Evolutionary conservation across 1,284 basidiomycete species (phyloP).

Genomic region (Marasmius tenuissimus): DNA sequence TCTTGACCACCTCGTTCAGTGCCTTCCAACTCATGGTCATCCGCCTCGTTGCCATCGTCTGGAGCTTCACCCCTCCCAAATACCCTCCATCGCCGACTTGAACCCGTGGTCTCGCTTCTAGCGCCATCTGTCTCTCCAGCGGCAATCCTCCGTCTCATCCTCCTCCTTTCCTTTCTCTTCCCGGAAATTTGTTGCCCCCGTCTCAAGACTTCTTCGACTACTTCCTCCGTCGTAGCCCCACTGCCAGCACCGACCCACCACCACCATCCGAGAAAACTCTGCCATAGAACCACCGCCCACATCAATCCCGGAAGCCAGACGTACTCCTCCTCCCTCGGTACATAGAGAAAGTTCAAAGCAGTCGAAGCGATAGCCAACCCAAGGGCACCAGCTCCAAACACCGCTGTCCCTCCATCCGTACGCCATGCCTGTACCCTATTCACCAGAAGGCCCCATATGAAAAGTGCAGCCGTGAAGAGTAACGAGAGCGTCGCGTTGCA

Average conservation of each 20-base stretch:
- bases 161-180: conserved; percentile 40
- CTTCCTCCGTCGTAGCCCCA: conserved; percentile 55
- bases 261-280: conserved; percentile 92
- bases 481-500: conserved; percentile 95
- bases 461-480: conserved; percentile 86
- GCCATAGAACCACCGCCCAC: conserved; percentile 90
- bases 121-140: conserved; percentile 29
- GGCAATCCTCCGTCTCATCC: conserved; percentile 30
- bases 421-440: conserved; percentile 94
- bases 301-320: conserved; percentile 85
- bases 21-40: conserved; percentile 31
- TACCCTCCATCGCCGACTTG: background rate
- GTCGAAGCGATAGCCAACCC: conserved; percentile 79
- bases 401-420: conserved; percentile 92
- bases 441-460: conserved; percentile 92
- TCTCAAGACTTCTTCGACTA: conserved; percentile 59
- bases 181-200: conserved; percentile 59
- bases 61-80: background rate
- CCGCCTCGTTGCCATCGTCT: conserved; percentile 49
- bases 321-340: conserved; percentile 78
- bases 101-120: conserved; percentile 24
- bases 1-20: background rate
- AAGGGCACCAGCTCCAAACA: conserved; percentile 86
- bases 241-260: conserved; percentile 94
- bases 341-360: conserved; percentile 83